Base-by-base conservation (phyloP, 768 basidiomycete species). In the Paxillus ammoniavirescens region DNA sequence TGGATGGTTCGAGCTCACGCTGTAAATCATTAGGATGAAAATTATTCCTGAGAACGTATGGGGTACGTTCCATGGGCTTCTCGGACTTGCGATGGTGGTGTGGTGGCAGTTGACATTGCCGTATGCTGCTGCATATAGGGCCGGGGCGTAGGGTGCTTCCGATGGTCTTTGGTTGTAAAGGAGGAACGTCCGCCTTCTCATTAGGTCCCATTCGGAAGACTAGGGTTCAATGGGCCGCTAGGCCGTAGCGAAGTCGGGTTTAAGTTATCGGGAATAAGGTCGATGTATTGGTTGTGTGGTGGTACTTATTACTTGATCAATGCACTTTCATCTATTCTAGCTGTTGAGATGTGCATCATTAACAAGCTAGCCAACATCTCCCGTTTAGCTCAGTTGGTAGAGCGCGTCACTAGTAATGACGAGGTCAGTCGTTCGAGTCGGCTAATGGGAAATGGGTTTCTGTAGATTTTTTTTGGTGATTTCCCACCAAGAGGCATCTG, bases 71-170 rank as follows among this genome's bases (percentile, higher is more conserved):
- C 91, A 93, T 58, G 91, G 91, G 15, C 15, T 88, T 43, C 53
- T 92, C 33, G 86, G 89, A 10, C 68, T 92, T 6, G 79, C 77
- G 49, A 86, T 92, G 77, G 80, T 87, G 8, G 65, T 80, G 3
- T 93, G 91, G 91, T 93, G 91, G 91, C 91, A 93, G 70, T 74
- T 66, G 15, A 92, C 89, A 2, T 72, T 91, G 46, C 79, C 74
- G 33, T 70, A 81, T 37, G 73, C 79, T 26, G 71, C 69, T 21
- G 68, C 77, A 61, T 68, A 75, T 31, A 71, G 75, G 26, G 58
- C 56, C 42, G 50, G 33, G 15, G 23, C 9, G 41, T 55, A 48
- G 38, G 15, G 31, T n/a, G 37, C 26, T 31, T 28, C 38, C 26
- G 14, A 23, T 40, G 17, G 41, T 42, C 6, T 17, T 42, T 31